Percentiles rank a stretch among this genome's conserved stretches.
Evolutionary conservation across 2,329 filamentous ascomycete species (phyloP).

Genomic region (Juglanconis juglandina): DNA sequence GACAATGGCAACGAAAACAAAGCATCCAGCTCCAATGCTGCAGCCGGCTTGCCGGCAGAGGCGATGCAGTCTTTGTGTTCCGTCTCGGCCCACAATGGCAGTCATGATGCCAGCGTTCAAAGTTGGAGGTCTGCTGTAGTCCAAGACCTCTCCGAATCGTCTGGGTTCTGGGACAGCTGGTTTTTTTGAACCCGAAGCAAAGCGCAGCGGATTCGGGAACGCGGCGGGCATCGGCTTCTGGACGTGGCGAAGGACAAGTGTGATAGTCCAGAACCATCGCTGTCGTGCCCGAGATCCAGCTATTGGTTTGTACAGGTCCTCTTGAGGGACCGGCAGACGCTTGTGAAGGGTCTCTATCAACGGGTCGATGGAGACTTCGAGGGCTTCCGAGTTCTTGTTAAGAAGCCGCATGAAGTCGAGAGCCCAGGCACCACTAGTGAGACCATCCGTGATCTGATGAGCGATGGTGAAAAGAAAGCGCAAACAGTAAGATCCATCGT

Average conservation of each 20-base stretch:
- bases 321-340: constrained; percentile 22
- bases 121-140: constrained; percentile 22
- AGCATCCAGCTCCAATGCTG: constrained; percentile 23
- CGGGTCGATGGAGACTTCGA: constrained; percentile 15
- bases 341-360: constrained; percentile 17
- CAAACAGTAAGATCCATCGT: constrained; percentile 7
- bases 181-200: constrained; percentile 7
- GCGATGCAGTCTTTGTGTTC: constrained; percentile 20
- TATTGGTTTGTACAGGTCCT: constrained; percentile 23
- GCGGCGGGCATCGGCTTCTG: constrained; percentile 21
- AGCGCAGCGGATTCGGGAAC: constrained; percentile 24
- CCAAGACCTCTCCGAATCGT: constrained; percentile 19
- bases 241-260: constrained; percentile 23
- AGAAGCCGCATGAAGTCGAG: constrained; percentile 21
- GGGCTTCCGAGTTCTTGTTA: constrained; percentile 17
- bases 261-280: constrained; percentile 26
- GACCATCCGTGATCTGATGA: constrained; percentile 24
- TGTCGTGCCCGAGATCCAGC: constrained; percentile 19
- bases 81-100: constrained; percentile 10
- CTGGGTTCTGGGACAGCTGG: constrained; percentile 11
- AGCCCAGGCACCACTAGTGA: constrained; percentile 21
- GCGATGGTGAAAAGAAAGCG: constrained; percentile 22
- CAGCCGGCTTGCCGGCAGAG: constrained; percentile 22
- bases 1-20: constrained; percentile 22
- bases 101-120: constrained; percentile 21